Conservation (phyloP, 495 filamentous ascomycete species). For the Neohortaea acidophila region DNA sequence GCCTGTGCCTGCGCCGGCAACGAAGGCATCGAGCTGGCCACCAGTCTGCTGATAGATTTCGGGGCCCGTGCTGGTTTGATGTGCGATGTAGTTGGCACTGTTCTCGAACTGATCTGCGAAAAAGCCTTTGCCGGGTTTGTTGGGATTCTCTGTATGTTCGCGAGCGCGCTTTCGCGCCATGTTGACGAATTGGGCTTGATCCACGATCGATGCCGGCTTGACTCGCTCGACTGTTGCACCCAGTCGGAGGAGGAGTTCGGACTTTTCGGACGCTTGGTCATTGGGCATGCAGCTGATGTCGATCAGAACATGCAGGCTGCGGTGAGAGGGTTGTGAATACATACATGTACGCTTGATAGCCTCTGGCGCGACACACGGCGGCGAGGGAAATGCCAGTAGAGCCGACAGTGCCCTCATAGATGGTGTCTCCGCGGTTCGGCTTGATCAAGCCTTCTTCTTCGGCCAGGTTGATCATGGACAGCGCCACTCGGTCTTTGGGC, state of each 20-base stretch:
- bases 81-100: slow-evolving; percentile 68
- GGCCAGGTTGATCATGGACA: slow-evolving; percentile 57
- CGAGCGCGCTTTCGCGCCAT: slow-evolving; percentile 60
- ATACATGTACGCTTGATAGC: slow-evolving; percentile 82
- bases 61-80: slow-evolving; percentile 68
- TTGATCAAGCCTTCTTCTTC: slow-evolving; percentile 62
- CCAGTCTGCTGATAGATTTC: slow-evolving; percentile 72
- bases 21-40: slow-evolving; percentile 70
- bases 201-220: slow-evolving; percentile 77
- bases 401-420: slow-evolving; percentile 96
- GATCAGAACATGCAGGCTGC: no score
- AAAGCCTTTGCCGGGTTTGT: slow-evolving; percentile 44
- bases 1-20: slow-evolving; percentile 90
- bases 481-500: slow-evolving; percentile 87
- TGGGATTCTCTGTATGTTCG: slow-evolving; percentile 48
- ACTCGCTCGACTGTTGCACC: slow-evolving; percentile 84
- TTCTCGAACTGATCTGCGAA: slow-evolving; percentile 98
- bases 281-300: slow-evolving; percentile 68
- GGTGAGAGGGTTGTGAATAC: slow-evolving; percentile 8
- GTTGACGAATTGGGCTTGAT: slow-evolving; percentile 89
- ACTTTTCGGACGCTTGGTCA: slow-evolving; percentile 82
- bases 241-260: slow-evolving; percentile 70
- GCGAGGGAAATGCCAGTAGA: slow-evolving; percentile 90
- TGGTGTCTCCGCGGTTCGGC: slow-evolving; percentile 71
- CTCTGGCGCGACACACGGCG: slow-evolving; percentile 68